A percentile compares a stretch with the other conserved stretches of the same genome.
Conservation (phyloP, 495 filamentous ascomycete genomes). For the Podospora conica region DNA sequence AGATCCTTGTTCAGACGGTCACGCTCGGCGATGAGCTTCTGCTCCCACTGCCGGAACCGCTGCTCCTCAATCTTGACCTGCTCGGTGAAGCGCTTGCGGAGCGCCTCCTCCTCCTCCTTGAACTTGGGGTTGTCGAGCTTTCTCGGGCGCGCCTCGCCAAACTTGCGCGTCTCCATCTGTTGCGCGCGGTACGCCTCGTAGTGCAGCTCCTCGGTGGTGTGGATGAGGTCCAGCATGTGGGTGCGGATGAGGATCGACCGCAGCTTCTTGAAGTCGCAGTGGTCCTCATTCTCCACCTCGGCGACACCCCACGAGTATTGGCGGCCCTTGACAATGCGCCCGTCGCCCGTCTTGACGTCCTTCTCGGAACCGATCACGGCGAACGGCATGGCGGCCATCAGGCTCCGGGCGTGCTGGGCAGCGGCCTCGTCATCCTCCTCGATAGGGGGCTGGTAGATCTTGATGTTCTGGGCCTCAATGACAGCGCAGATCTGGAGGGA, state of each 20-base stretch:
- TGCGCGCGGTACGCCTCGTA: constrained; percentile 98
- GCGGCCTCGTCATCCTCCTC: constrained; percentile 98
- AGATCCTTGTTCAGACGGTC: constrained; percentile 99
- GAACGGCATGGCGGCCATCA: constrained; percentile 97
- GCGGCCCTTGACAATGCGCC: constrained; percentile 94
- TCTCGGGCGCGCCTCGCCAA: constrained; percentile 90
- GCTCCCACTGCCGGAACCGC: constrained; percentile 98
- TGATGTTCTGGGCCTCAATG: constrained; percentile 96
- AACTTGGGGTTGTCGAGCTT: constrained; percentile 99
- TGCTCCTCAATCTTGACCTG: constrained; percentile 99
- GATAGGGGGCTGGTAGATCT: constrained; percentile 95
- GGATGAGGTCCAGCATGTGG: constrained; percentile 99
- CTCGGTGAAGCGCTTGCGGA: constrained; percentile 98
- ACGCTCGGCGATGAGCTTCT: constrained; percentile 96
- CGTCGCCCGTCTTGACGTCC: constrained; percentile 93
- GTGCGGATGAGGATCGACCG: constrained; percentile 97
- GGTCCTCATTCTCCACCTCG: constrained; percentile 98
- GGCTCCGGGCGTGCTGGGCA: constrained; percentile 82
- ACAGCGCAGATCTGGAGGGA: constrained; percentile 76
- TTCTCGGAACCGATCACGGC: constrained; percentile 98
- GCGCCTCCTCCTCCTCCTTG: constrained; percentile 97
- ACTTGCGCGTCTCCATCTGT: constrained; percentile 99
- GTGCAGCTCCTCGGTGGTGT: constrained; percentile 97
- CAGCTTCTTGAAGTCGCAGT: constrained; percentile 99
- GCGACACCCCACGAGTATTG: constrained; percentile 99